Conservation (phyloP, 129 eudicot genomes). For the Solidago caesia region DNA sequence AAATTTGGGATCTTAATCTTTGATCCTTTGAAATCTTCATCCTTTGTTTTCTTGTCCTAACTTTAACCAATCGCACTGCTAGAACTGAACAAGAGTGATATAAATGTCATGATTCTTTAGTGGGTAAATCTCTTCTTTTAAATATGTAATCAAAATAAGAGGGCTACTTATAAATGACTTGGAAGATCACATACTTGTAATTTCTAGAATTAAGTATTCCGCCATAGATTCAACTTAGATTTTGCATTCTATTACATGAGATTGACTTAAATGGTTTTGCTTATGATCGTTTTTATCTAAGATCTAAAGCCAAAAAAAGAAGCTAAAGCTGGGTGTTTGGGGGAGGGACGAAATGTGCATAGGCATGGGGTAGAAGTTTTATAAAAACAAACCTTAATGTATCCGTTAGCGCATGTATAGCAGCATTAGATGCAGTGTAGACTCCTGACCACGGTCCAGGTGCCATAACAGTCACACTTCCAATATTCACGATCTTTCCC, state of each 20-base stretch:
- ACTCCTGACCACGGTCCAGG: conserved; percentile 96
- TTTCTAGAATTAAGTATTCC: not conserved
- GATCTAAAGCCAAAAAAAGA: not conserved
- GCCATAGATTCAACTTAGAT: not conserved
- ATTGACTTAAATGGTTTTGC: not conserved
- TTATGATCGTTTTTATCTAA: not conserved
- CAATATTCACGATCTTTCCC: conserved; percentile 86
- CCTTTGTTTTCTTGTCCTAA: not conserved
- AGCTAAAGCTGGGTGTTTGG: not conserved
- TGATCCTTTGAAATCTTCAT: not conserved
- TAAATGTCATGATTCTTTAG: not conserved
- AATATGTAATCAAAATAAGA: not conserved
- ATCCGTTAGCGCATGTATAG: conserved; percentile 79
- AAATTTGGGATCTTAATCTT: not conserved
- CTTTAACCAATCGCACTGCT: not conserved
- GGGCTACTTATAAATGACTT: not conserved
- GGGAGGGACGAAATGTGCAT: not conserved
- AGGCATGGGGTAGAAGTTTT: not conserved
- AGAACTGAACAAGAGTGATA: not conserved
- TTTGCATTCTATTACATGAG: not conserved
- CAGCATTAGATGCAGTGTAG: conserved; percentile 92
- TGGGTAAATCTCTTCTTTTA: not conserved
- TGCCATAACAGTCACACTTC: conserved; percentile 71
- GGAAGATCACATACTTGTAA: not conserved
- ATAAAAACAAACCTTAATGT: conserved; percentile 57